Evolutionary conservation across 768 basidiomycete species (phyloP), one percentile per base, ranked within the genome.

Genomic region (button mushroom (Agaricus bisporus)): DNA sequence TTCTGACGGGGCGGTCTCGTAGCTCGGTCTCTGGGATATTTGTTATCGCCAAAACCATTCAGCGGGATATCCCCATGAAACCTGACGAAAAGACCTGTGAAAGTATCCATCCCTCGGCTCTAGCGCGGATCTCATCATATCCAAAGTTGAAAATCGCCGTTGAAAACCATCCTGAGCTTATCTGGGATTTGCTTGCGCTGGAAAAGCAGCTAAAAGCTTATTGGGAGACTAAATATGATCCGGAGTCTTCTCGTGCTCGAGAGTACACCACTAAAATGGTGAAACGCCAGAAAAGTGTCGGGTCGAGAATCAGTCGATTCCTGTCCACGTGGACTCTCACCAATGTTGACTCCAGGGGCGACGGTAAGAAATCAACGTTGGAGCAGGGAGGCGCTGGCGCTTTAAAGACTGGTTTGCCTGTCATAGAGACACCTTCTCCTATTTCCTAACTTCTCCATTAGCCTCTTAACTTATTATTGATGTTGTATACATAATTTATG

Each of bases 1-100:
- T 18, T 35, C 42, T 53, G 32, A 39, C 41, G 11, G 11, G 32
- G 5, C 61, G 35, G 49, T 51, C 22, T 28, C 9, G 28, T 49
- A 86, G 83, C 58, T 72, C 83, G 18, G 55, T 59, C 14, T 75
- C 71, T 0, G 85, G 86, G 12, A 74, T 88, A 14, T 87, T 81
- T 58, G 43, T 58, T 22, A 51, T 85, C 0, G 68, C 82, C 1
- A 59, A 69, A 28, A 69, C 65, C 37, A 70, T 74, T 22, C 68
- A 74, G 52, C 77, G 86, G 18, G 61, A 66, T 20, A 60, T 83
- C 25, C 84, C 85, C 1, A 74, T 68, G 1, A 43, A 58, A 10
- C 65, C 69, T 0, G 64, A 81, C 55, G 60, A 73, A 20, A 55
- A 73, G 3, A 85, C 85, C 0, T 72, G 80, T 45, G 85, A 88